Evolutionary conservation across 2,329 filamentous ascomycete species (phyloP), one percentile per base, ranked within the genome.

Genomic region (Talaromyces sp.): DNA sequence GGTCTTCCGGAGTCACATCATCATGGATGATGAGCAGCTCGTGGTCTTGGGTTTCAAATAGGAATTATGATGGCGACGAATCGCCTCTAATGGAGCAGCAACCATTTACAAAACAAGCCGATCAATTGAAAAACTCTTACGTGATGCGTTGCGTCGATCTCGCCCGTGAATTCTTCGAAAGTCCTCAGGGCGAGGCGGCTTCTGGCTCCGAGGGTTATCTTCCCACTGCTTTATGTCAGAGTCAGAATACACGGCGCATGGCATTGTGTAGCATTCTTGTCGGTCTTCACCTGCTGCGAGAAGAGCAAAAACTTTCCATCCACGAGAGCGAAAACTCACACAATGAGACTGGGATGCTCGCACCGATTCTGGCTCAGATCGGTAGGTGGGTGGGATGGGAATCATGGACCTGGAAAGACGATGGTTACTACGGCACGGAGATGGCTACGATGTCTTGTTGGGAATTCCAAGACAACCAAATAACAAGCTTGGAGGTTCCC

Each of bases 301-400:
- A 99, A 72, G 95, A 99, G 71, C 83, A 89, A 64, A 98, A 96
- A 70, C 82, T 99, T 1, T 86, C 90, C 63, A 83, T 87, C 3
- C 76, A 80, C 58, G 79, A 80, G 51, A 75, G 77, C n/a, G 80
- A 83, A 63, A 71, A 75, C n/a, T 75, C 79, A 11, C 74, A 70
- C 54, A 73, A 73, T 21, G 76, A 80, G 49, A 67, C 76, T 24
- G 75, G 79, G 14, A 79, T 82, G 49, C 75, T 98, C 24, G 84
- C 86, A n/a, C 86, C 89, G 17, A 74, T 97, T 1, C 78, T 98
- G 50, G 87, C 88, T 52, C 93, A 97, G 71, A 81, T 99, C 60
- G 86, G 89, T 1, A 80, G 83, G 58, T 98, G 93, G 93, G 79
- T 99, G 26, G 84, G 85, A 9, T 96, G 93, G 82, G 73, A 78